Evolutionary conservation across 192 early-diverging fungal species (phyloP), one percentile per base, ranked within the genome.

Genomic region (Linnemannia exigua): DNA sequence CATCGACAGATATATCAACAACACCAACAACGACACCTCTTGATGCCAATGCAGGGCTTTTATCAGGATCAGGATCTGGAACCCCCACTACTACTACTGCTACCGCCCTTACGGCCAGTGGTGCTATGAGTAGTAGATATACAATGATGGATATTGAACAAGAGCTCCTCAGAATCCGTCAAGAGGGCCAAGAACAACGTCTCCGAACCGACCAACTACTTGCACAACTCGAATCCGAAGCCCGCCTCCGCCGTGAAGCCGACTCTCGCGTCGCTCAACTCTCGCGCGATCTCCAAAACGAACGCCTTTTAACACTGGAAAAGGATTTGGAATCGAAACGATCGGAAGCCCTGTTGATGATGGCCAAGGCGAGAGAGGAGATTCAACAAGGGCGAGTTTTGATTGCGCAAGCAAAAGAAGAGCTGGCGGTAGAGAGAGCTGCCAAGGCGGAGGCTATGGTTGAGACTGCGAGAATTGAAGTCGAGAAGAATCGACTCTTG

Each of bases 361-460:
- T 82, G 80, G 46, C 70, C 19, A 82, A 76, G 61, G 80, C 80
- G 5, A 50, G 54, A 1, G 74, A 47, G 28, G 80, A 82, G 35
- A 47, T 58, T 6, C 74, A 46, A 12, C 54, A 76, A 58, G 70
- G 70, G 16, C 22, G 38, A 12, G 51, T 20, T 20, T 47, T 48
- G 28, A 58, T 37, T 12, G 63, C 80, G 28, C 67, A 76, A 31
- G 75, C 75, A 0, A 58, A 61, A 17, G 68, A 82, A 58, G 73
- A 75, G 46, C 50, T 52, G 8, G 74, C 80, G 3, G 14, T 35
- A 5, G 54, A 74, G 48, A 28, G 50, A 33, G 72, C 50, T 0
- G 50, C 72, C 72, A 74, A 54, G 35, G 72, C 51, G 36, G 72
- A 75, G 52, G 80, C 80, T 3, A 28, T 70, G 51, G 3, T 31